phyloP scores from a whole-genome alignment of 2,329 filamentous ascomycete genomes.

The Cladorrhinum sp. region DNA sequence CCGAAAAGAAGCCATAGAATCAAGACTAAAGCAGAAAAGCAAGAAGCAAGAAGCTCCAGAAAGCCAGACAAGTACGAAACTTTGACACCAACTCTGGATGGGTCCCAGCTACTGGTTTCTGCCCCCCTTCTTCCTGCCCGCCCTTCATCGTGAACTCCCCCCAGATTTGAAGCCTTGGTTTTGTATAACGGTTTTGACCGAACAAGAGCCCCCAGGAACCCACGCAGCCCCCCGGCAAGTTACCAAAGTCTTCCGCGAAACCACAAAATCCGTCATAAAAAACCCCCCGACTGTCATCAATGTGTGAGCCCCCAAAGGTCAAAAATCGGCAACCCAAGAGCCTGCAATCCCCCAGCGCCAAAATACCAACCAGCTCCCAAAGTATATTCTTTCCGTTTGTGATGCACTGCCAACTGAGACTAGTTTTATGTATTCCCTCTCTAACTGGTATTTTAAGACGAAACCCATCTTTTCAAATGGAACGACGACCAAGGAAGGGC shows the following conservation, averaged over 20 bases:
- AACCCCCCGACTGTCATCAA: slow-evolving; percentile 25
- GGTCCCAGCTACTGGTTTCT: slow-evolving; percentile 57
- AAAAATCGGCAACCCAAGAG: slow-evolving; percentile 27
- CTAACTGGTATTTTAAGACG: slow-evolving; percentile 28
- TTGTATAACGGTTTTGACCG: slow-evolving; percentile 11
- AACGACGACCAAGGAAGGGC: slow-evolving; percentile 44
- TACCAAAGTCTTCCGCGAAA: slow-evolving; percentile 15
- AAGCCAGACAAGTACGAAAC: slow-evolving; percentile 79
- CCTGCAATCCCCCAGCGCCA: slow-evolving; percentile 10
- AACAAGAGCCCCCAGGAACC: slow-evolving; percentile 11
- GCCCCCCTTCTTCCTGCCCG: slow-evolving; percentile 23
- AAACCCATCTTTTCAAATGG: slow-evolving; percentile 38
- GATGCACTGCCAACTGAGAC: slow-evolving; percentile 82
- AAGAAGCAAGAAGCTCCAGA: slow-evolving; percentile 22
- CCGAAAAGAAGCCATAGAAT: background rate
- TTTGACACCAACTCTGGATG: slow-evolving; percentile 94
- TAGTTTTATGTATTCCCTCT: slow-evolving; percentile 91
- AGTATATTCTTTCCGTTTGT: slow-evolving; percentile 67
- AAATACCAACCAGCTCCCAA: slow-evolving; percentile 21
- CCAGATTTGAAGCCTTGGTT: slow-evolving; percentile 20
- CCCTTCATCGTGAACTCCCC: slow-evolving; percentile 22
- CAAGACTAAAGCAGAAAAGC: slow-evolving; percentile 8
- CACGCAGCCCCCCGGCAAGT: slow-evolving; percentile 11
- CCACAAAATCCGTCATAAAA: slow-evolving; percentile 16
- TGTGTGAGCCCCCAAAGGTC: slow-evolving; percentile 12